Conservation (phyloP, 176 grass and related monocot species). For the Oryza glumipatula region DNA sequence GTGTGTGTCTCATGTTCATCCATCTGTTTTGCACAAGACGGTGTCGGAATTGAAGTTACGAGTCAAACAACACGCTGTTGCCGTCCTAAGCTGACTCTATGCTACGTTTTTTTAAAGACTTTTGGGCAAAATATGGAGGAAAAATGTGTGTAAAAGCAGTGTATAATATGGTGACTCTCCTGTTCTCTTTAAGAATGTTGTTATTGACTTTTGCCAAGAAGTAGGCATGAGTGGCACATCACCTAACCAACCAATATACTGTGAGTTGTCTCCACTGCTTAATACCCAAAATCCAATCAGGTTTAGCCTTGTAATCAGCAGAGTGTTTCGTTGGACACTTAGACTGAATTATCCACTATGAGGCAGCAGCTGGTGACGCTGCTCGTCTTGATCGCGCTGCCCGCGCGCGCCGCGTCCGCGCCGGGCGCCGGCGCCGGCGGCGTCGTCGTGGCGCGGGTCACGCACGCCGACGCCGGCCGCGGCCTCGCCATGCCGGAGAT, state of each 20-base stretch:
- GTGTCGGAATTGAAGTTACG: not conserved
- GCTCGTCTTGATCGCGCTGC: slow-evolving; percentile 53
- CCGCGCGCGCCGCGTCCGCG: slow-evolving; percentile 19
- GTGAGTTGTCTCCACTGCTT: not conserved
- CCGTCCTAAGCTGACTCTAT: slow-evolving; percentile 35
- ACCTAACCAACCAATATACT: slow-evolving; percentile 16
- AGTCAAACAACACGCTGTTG: slow-evolving; percentile 34
- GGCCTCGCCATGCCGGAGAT: slow-evolving; percentile 47
- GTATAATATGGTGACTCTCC: not conserved
- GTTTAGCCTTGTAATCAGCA: not conserved
- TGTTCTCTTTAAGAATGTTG: slow-evolving; percentile 28
- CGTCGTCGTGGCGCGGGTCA: slow-evolving; percentile 48
- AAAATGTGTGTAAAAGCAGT: not conserved
- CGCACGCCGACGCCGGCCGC: slow-evolving; percentile 53
- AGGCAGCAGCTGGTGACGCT: slow-evolving; percentile 33
- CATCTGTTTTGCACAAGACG: not conserved
- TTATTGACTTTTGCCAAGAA: slow-evolving; percentile 36
- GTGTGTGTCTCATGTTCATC: not conserved
- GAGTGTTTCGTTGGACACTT: not conserved
- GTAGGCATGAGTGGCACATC: slow-evolving; percentile 44
- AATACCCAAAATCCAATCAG: slow-evolving; percentile 17
- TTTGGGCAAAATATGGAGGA: slow-evolving; percentile 1
- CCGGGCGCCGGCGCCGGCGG: slow-evolving; percentile 22
- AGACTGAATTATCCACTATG: slow-evolving; percentile 27
- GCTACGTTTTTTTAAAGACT: not conserved